Evolutionary conservation across 805 yeast genomes (phyloP).

Genomic region (Saturnispora galanensis): DNA sequence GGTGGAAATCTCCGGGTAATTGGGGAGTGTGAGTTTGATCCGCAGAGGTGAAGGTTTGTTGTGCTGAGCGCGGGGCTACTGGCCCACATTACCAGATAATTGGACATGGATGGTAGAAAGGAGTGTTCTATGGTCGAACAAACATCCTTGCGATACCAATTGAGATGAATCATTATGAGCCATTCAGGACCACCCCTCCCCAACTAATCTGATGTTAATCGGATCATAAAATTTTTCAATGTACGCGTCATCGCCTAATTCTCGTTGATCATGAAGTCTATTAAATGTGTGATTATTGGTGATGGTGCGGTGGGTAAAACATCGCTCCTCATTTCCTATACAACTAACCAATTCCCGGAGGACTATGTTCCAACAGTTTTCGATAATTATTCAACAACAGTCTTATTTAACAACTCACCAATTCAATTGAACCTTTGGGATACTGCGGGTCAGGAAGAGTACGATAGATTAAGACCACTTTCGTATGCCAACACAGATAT

Average conservation of each 20-base stretch:
- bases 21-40: too few species aligned
- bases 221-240: background rate
- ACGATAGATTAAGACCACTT: constrained; percentile 80
- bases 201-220: background rate
- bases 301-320: constrained; percentile 97
- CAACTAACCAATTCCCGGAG: constrained; percentile 86
- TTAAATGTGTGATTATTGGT: constrained; percentile 89
- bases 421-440: constrained; percentile 88
- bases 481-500: constrained; percentile 90
- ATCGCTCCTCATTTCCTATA: constrained; percentile 76
- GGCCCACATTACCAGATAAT: too few species aligned
- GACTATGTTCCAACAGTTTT: constrained; percentile 93
- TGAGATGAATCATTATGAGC: too few species aligned
- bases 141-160: too few species aligned
- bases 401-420: constrained; percentile 72
- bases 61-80: too few species aligned
- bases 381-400: constrained; percentile 83
- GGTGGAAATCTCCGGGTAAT: too few species aligned
- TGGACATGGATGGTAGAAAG: too few species aligned
- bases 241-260: background rate
- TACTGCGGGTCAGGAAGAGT: constrained; percentile 92
- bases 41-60: too few species aligned
- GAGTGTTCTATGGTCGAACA: too few species aligned
- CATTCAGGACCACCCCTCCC: background rate
- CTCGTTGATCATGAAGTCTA: constrained; percentile 51